phyloP scores from a whole-genome alignment of 169 alveolate species.

The Plasmodium knowlesi region DNA sequence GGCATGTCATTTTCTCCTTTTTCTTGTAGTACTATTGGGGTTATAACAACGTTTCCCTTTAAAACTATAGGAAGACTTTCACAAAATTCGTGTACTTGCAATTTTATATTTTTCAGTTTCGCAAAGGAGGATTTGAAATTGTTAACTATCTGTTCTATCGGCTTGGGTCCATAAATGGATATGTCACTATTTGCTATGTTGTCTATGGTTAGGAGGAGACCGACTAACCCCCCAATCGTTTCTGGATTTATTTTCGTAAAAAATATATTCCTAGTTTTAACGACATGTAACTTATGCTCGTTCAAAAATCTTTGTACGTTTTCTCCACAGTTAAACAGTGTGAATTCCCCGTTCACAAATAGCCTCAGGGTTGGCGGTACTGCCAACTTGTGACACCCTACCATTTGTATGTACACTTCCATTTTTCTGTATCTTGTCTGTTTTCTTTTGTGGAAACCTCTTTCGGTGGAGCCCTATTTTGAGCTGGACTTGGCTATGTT shows the following conservation, averaged over 20 bases:
- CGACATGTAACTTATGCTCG: slow-evolving; percentile 85
- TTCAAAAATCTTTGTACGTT: slow-evolving; percentile 86
- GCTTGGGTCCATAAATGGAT: slow-evolving; percentile 86
- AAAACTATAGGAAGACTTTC: slow-evolving; percentile 19
- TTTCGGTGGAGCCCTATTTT: slow-evolving; percentile 15
- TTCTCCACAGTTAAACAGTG: slow-evolving; percentile 89
- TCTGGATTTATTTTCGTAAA: slow-evolving; percentile 82
- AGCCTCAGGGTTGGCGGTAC: slow-evolving; percentile 88
- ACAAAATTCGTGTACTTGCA: slow-evolving; percentile 32
- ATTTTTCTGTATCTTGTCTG: slow-evolving; percentile 57
- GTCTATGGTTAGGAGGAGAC: slow-evolving; percentile 86
- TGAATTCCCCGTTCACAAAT: slow-evolving; percentile 79
- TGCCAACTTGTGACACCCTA: slow-evolving; percentile 85
- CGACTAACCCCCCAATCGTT: slow-evolving; percentile 87
- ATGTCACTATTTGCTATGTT: slow-evolving; percentile 80
- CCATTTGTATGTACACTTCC: slow-evolving; percentile 82
- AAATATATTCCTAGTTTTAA: slow-evolving; percentile 78
- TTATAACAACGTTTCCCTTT: slow-evolving; percentile 53
- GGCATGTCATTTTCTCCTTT: background rate
- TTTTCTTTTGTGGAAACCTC: slow-evolving; percentile 24
- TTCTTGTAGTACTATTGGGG: slow-evolving; percentile 42
- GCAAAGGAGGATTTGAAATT: slow-evolving; percentile 70
- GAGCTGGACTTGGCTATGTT: background rate
- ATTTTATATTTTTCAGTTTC: slow-evolving; percentile 72
- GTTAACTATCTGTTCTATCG: slow-evolving; percentile 70